Evolutionary conservation across 1,284 basidiomycete species (phyloP), one percentile per base, ranked within the genome.

Genomic region (Ceratobasidium theobromae): DNA sequence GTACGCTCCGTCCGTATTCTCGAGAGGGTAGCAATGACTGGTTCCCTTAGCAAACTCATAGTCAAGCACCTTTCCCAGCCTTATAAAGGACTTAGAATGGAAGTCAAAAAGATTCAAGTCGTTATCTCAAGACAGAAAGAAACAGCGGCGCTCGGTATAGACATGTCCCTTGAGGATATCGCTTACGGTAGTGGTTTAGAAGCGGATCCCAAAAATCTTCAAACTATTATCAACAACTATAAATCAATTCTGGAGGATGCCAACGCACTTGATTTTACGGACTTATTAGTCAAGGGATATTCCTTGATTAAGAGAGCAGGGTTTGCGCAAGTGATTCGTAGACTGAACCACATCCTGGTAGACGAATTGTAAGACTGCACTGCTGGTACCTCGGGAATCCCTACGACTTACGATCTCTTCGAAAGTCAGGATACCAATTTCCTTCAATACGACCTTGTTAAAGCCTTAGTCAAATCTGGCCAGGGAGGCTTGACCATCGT

Each of bases 241-340:
- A 84, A 93, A 72, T 77, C 77, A 12, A 78, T 78, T 1, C 79
- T 95, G 28, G 77, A 80, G 41, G 78, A 80, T 21, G 83, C 80
- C 67, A 91, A 91, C 69, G 85, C 89, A 32, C 79, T 96, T 14
- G 94, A 97, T 76, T 97, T 96, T 72, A 94, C 96, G 73, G 94
- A 96, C 74, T 78, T 96, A 25, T 80, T 96, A 0, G 74, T 93
- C 0, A 89, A 83, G 71, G 92, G 89, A 0, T 81, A 91, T 16
- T 81, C 82, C 69, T 81, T 95, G 30, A 91, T 95, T 71, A 75
- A 74, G 1, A 72, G 76, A 18, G 79, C 87, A 71, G 79, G 82
- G 23, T 64, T 46, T 46, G 48, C 48, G 4, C 74, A 79, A 14
- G 80, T 88, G 1, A 80, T 85, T 0, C 73, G 73, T 1, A 86